phyloP scores from a whole-genome alignment of 345 rosid genomes.

The Linum usitatissimum region DNA sequence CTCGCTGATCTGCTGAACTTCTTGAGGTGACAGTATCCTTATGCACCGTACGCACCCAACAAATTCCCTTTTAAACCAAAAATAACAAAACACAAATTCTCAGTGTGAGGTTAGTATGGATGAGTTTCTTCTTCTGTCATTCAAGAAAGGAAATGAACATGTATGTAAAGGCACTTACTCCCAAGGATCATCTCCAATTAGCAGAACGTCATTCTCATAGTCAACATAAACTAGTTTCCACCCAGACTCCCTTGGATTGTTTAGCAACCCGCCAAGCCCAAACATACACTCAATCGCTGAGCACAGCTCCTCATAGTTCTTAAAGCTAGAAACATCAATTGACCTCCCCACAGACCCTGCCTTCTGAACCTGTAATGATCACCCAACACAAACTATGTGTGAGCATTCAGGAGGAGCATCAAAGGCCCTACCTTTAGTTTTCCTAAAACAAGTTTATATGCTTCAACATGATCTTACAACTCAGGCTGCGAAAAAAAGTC shows the following conservation, averaged over 20 bases:
- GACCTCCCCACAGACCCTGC: conserved; percentile 97
- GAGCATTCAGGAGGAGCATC: background rate
- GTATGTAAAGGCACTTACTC: conserved; percentile 43
- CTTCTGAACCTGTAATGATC: conserved; percentile 64
- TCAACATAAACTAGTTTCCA: conserved; percentile 98
- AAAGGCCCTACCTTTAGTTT: too few relatives aligned
- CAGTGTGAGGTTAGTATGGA: too few relatives aligned
- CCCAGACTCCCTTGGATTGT: conserved; percentile 63
- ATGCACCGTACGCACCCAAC: conserved; percentile 98
- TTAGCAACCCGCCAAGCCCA: conserved; percentile 85
- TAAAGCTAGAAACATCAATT: conserved; percentile 82
- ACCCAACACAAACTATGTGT: background rate
- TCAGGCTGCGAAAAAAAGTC: background rate
- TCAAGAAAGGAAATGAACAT: too few relatives aligned
- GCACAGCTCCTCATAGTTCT: conserved; percentile 70
- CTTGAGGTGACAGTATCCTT: conserved; percentile 85
- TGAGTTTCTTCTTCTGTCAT: too few relatives aligned
- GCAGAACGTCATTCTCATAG: conserved; percentile 91
- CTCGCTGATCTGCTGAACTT: conserved; percentile 98
- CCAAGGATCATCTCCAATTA: conserved; percentile 99
- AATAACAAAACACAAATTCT: background rate
- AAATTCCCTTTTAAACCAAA: conserved; percentile 50
- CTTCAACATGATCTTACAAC: background rate
- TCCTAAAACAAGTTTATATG: too few relatives aligned
- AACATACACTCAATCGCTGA: conserved; percentile 89